Evolutionary conservation across 1,284 basidiomycete genomes (phyloP).

Genomic region (Xerocomus minutiporus): DNA sequence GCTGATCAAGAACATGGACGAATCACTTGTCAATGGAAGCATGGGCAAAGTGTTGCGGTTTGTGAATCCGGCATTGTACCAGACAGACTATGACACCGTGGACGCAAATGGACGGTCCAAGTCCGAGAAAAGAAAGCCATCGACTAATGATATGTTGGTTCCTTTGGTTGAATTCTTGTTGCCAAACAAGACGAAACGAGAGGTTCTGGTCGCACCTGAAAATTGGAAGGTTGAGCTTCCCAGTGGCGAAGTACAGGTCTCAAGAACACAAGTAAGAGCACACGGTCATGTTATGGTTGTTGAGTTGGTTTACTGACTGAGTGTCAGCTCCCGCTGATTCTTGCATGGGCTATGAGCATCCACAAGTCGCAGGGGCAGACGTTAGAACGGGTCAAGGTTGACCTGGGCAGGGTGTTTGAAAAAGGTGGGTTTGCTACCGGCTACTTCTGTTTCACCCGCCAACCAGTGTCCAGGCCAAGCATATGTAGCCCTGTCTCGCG

Average conservation of each 20-base stretch:
- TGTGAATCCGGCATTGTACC: slow-evolving; percentile 29
- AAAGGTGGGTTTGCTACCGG: slow-evolving; percentile 53
- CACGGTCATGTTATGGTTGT: not conserved
- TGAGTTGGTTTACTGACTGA: not conserved
- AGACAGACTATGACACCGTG: slow-evolving; percentile 29
- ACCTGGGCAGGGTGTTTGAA: slow-evolving; percentile 80
- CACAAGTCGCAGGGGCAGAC: slow-evolving; percentile 95
- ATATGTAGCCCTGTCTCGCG: slow-evolving; percentile 94
- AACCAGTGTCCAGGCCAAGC: slow-evolving; percentile 62
- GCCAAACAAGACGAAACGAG: slow-evolving; percentile 51
- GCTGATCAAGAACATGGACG: slow-evolving; percentile 73
- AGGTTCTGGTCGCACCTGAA: slow-evolving; percentile 68
- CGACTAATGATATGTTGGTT: slow-evolving; percentile 40
- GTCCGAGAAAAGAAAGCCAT: slow-evolving; percentile 21
- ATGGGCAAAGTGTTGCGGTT: slow-evolving; percentile 64
- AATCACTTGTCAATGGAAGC: slow-evolving; percentile 69
- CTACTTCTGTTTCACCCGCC: not conserved
- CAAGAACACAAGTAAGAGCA: slow-evolving; percentile 56
- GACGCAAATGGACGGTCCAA: slow-evolving; percentile 33
- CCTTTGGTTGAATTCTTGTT: slow-evolving; percentile 79
- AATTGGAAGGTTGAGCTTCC: slow-evolving; percentile 83
- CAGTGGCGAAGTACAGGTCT: slow-evolving; percentile 76
- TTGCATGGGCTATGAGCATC: slow-evolving; percentile 93
- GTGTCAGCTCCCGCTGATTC: slow-evolving; percentile 66
- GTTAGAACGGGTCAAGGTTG: slow-evolving; percentile 79